A percentile compares a stretch with the other conserved stretches of the same genome.
phyloP scores from a whole-genome alignment of 345 rosid genomes.

The Microcos paniculata region DNA sequence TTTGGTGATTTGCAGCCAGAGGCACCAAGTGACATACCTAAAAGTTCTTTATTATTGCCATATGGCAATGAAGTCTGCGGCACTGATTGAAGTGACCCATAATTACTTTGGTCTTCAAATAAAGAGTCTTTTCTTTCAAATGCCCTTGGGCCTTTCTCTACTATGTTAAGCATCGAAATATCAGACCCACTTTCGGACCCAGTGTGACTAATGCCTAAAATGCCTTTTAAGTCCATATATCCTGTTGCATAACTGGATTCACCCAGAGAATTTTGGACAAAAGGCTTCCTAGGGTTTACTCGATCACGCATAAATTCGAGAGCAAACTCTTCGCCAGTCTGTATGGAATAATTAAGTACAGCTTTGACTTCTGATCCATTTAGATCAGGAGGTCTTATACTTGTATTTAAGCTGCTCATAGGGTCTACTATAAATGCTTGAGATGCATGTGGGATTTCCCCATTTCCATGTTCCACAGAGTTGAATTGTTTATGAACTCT shows the following conservation, averaged over 20 bases:
- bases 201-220: slow-evolving; percentile 57
- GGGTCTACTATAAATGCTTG: slow-evolving; percentile 45
- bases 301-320: slow-evolving; percentile 88
- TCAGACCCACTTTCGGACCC: slow-evolving; percentile 71
- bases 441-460: slow-evolving; percentile 38
- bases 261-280: slow-evolving; percentile 31
- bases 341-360: slow-evolving; percentile 73
- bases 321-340: slow-evolving; percentile 92
- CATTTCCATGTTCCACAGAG: slow-evolving; percentile 47
- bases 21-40: slow-evolving; percentile 43
- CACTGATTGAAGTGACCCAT: slow-evolving; percentile 47
- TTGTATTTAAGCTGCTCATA: slow-evolving; percentile 36
- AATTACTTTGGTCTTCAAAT: slow-evolving; percentile 43
- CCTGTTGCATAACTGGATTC: slow-evolving; percentile 50
- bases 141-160: slow-evolving; percentile 46
- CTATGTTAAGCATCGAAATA: slow-evolving; percentile 40
- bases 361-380: slow-evolving; percentile 58
- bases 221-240: slow-evolving; percentile 66
- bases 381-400: slow-evolving; percentile 38
- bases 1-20: slow-evolving; percentile 43
- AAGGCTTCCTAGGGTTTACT: slow-evolving; percentile 50
- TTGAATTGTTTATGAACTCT: slow-evolving; percentile 34
- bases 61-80: slow-evolving; percentile 41
- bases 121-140: slow-evolving; percentile 45
- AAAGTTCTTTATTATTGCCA: slow-evolving; percentile 34